A percentile compares a stretch with the other conserved stretches of the same genome.
Evolutionary conservation across 2,329 filamentous ascomycete genomes (phyloP).

Genomic region (Orbilia ellipsospora): DNA sequence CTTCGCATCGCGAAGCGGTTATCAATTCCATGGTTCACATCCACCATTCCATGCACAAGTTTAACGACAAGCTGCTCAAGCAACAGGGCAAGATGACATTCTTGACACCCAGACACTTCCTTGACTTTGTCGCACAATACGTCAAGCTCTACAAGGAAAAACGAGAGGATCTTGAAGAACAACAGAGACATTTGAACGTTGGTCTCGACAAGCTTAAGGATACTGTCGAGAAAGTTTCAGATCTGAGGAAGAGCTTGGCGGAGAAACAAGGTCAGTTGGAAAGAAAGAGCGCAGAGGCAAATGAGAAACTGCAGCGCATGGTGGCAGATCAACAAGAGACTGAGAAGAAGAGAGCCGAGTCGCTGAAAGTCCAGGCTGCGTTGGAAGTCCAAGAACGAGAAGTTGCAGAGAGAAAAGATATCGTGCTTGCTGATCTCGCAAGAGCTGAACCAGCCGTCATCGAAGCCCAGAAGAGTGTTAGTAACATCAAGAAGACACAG

Average conservation of each 20-base stretch:
- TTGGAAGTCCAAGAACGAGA: constrained; percentile 90
- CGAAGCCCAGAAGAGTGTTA: constrained; percentile 94
- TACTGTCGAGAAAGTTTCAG: constrained; percentile 95
- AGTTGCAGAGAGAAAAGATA: constrained; percentile 82
- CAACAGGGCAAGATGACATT: constrained; percentile 94
- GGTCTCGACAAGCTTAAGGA: constrained; percentile 97
- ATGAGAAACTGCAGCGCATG: constrained; percentile 97
- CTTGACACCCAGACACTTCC: constrained; percentile 93
- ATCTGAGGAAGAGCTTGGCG: constrained; percentile 87
- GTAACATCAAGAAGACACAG: constrained; percentile 97
- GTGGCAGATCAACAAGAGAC: constrained; percentile 94
- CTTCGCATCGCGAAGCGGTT: constrained; percentile 88
- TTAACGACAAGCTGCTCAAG: constrained; percentile 87
- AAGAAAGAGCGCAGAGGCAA: constrained; percentile 92
- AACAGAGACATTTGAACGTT: constrained; percentile 97
- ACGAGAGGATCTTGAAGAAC: constrained; percentile 96
- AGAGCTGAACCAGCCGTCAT: constrained; percentile 91
- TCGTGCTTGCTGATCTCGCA: constrained; percentile 87
- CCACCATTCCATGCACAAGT: constrained; percentile 89
- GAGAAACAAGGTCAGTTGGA: constrained; percentile 95
- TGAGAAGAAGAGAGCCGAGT: constrained; percentile 87
- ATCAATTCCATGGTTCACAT: constrained; percentile 99
- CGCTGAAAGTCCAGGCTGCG: constrained; percentile 85
- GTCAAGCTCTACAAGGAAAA: constrained; percentile 98
- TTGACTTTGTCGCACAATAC: constrained; percentile 98